phyloP scores from a whole-genome alignment of 2,329 filamentous ascomycete genomes.

The Apiospora pterosperma region DNA sequence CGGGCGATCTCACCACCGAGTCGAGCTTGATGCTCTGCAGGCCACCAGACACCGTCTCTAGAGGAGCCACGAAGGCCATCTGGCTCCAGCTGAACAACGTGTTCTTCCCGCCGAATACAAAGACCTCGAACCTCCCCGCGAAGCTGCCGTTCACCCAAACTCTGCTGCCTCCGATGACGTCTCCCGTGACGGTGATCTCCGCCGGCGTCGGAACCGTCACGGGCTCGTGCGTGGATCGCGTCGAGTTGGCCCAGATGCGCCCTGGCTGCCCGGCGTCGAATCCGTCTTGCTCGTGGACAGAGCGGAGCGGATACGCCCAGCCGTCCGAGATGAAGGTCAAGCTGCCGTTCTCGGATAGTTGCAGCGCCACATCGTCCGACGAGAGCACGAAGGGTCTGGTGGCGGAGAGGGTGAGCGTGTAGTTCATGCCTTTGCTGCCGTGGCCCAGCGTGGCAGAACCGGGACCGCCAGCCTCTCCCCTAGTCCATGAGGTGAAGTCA shows the following conservation, averaged over 20 bases:
- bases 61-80: slow-evolving; percentile 52
- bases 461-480: background rate
- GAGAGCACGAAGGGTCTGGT: slow-evolving; percentile 41
- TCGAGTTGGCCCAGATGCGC: slow-evolving; percentile 49
- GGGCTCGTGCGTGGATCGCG: slow-evolving; percentile 39
- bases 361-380: slow-evolving; percentile 39
- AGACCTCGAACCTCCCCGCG: slow-evolving; percentile 49
- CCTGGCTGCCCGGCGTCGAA: slow-evolving; percentile 45
- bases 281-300: slow-evolving; percentile 37
- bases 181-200: slow-evolving; percentile 38
- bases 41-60: slow-evolving; percentile 27
- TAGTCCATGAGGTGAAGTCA: slow-evolving; percentile 30
- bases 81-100: slow-evolving; percentile 51
- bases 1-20: background rate
- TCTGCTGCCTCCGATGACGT: slow-evolving; percentile 41
- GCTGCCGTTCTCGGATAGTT: slow-evolving; percentile 28
- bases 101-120: slow-evolving; percentile 50
- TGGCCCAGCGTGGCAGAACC: slow-evolving; percentile 20
- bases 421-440: slow-evolving; percentile 43
- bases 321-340: slow-evolving; percentile 42
- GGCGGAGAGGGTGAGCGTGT: slow-evolving; percentile 34
- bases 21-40: slow-evolving; percentile 4
- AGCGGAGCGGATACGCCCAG: slow-evolving; percentile 45
- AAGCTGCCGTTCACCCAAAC: slow-evolving; percentile 46
- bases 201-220: slow-evolving; percentile 31